A percentile compares a stretch with the other conserved stretches of the same genome.
These are phyloP conservation scores for Acorus gramineus DNA, from an alignment of 106 monocot genomes.

Conservation along the genomic window DNA sequence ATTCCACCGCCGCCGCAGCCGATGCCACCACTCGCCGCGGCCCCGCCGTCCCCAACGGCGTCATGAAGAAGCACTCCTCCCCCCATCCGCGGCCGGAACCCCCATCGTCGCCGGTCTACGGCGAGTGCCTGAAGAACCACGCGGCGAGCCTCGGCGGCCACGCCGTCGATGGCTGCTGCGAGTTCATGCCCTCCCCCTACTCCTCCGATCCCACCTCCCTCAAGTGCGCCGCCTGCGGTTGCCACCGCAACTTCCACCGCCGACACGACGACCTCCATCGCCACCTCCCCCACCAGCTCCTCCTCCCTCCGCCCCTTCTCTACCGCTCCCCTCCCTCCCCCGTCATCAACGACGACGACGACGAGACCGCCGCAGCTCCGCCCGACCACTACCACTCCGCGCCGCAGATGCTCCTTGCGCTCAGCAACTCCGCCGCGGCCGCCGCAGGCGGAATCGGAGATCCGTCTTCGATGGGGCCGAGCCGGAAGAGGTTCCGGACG, in stretches of 20 bases:
- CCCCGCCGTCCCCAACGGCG: conserved; percentile 27
- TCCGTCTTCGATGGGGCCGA: conserved; percentile 3
- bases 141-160: conserved; percentile 62
- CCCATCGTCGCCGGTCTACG: conserved; percentile 10
- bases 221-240: conserved; percentile 7
- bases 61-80: conserved; percentile 17
- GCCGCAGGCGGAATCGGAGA: background rate
- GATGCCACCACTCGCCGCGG: too few relatives aligned
- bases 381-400: conserved; percentile 14
- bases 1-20: too few relatives aligned
- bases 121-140: conserved; percentile 76
- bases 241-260: background rate
- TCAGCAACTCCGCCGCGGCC: conserved; percentile 12
- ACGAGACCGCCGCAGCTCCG: conserved; percentile 8
- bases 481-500: conserved; percentile 50
- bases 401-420: conserved; percentile 62
- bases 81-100: background rate
- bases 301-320: background rate
- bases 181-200: conserved; percentile 51
- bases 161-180: conserved; percentile 69
- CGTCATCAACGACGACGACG: conserved; percentile 1
- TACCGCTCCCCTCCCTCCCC: background rate
- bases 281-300: background rate
- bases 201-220: conserved; percentile 37
- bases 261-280: background rate